Evolutionary conservation across 208 protist species (phyloP), one percentile per base, ranked within the genome.

Genomic region (Strigomonas galati): DNA sequence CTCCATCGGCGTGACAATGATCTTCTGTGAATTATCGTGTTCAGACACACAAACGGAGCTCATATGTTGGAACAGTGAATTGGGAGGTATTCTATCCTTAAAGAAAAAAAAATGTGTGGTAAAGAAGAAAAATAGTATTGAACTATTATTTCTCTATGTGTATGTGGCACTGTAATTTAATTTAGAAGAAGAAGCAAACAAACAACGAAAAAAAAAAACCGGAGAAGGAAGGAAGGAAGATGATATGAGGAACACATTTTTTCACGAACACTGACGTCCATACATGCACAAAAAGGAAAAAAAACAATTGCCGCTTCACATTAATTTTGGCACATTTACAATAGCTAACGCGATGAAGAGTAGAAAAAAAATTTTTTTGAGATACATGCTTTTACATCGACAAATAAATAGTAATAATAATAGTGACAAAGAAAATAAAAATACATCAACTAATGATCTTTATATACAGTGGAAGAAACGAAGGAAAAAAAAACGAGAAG

Each of bases 331-430:
- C n/a, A n/a, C n/a, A n/a, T n/a, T n/a, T n/a, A n/a, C 35, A 40
- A 40, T 40, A 40, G 35, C 7, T 40, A 14, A 14, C 7, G 35
- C 35, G 10, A 10, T 40, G 10, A 40, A 40, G 10, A 40, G 10
- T 14, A 40, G 35, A 40, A 40, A 10, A 40, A 40, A 40, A 40
- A 4, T 54, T 9, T 19, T 53, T 30, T 63, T 62, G 59, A 62
- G 37, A 57, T 70, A 21, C 31, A 40, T 51, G 5, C 26, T n/a
- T 57, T 48, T 64, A 70, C 55, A 70, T 70, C 56, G 43, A 62
- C 27, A 56, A 53, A 10, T 37, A 62, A 21, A 24, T 17, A 21
- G 46, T 21, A 51, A 54, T 35, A 37, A 65, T 9, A 21, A 30
- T 9, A 27, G 19, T 17, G 14, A 53, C 10, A 68, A 32, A 21